Base-by-base conservation (phyloP, 164 flowering plant genomes). In the Vitis cinerea region DNA sequence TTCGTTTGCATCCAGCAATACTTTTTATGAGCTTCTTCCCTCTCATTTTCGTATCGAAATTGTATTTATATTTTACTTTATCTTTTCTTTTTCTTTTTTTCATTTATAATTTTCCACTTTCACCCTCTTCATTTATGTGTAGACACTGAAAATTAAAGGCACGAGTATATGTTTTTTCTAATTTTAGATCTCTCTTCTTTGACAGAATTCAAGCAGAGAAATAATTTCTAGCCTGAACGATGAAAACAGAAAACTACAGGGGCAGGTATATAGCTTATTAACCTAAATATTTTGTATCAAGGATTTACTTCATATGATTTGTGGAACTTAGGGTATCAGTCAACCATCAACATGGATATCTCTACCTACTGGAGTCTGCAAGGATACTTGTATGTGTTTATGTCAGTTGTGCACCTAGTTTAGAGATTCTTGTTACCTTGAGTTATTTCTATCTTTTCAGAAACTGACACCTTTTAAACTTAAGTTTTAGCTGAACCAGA, bases 171-270 rank as follows among this genome's bases (percentile, higher is more conserved):
- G 19, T 48, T 3, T 61, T 17, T n/a, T 63, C 68, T 47, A 15
- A 27, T 17, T 4, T 56, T 8, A 8, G 47, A 52, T 56, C 13
- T 65, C 14, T 70, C 27, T 4, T 70, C 31, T 66, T 72, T 71
- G 55, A 12, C 85, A 91, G 97, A 80, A 69, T 61, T 79, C 83
- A 64, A 61, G 72, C 30, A 78, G 71, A 71, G 91, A 85, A 73
- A 72, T 63, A 19, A 71, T 85, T 71, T 72, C 82, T 59, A 78
- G 75, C 55, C 71, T 88, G 80, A 77, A 74, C 55, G 75, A 67
- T 69, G 87, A 81, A 52, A 84, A 82, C 59, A 70, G 77, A 44
- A 81, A 58, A 49, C 80, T 90, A 68, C 76, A 61, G 61, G 57
- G 54, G 29, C 87, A 87, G 94, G 98, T 93, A 85, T 8, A 8